Conservation (phyloP, 2,329 filamentous ascomycete species). For the Hypoxylon sp. region DNA sequence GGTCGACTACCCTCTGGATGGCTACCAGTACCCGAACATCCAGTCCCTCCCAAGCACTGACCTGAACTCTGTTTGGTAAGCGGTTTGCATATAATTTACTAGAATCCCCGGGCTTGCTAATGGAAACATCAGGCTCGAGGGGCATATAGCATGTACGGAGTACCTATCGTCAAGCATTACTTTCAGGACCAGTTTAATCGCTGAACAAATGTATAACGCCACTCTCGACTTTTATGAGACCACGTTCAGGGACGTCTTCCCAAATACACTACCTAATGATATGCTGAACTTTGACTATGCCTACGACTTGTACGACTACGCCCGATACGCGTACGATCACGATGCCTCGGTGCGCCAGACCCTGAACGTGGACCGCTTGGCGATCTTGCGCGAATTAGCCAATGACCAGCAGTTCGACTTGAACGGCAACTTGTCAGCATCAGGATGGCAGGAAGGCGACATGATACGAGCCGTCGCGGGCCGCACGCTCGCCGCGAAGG, state of each 20-base stretch:
- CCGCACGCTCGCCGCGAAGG: slow-evolving; percentile 62
- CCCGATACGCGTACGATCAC: slow-evolving; percentile 66
- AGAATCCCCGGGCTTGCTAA: background rate
- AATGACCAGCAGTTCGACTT: slow-evolving; percentile 72
- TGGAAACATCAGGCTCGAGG: slow-evolving; percentile 36
- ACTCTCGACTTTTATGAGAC: slow-evolving; percentile 57
- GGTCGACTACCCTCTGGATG: slow-evolving; percentile 75
- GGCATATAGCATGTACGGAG: slow-evolving; percentile 35
- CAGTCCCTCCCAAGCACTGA: slow-evolving; percentile 63
- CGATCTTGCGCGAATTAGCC: slow-evolving; percentile 72
- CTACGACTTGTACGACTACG: slow-evolving; percentile 67
- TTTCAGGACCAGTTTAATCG: slow-evolving; percentile 19
- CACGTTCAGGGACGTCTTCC: slow-evolving; percentile 57
- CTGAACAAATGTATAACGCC: slow-evolving; percentile 41
- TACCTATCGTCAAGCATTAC: slow-evolving; percentile 34
- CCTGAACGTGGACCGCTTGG: slow-evolving; percentile 60
- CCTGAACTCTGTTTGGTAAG: slow-evolving; percentile 61
- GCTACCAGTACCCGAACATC: slow-evolving; percentile 84
- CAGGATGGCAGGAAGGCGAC: slow-evolving; percentile 56
- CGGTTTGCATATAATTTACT: slow-evolving; percentile 7
- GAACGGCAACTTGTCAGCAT: slow-evolving; percentile 70
- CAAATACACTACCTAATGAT: slow-evolving; percentile 53
- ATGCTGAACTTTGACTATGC: slow-evolving; percentile 62
- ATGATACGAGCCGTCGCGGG: slow-evolving; percentile 65
- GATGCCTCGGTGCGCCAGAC: slow-evolving; percentile 58